A percentile compares a stretch with the other conserved stretches of the same genome.
Evolutionary conservation across 78 protist genomes (phyloP).

Genomic region (Dictyostelium purpureum): DNA sequence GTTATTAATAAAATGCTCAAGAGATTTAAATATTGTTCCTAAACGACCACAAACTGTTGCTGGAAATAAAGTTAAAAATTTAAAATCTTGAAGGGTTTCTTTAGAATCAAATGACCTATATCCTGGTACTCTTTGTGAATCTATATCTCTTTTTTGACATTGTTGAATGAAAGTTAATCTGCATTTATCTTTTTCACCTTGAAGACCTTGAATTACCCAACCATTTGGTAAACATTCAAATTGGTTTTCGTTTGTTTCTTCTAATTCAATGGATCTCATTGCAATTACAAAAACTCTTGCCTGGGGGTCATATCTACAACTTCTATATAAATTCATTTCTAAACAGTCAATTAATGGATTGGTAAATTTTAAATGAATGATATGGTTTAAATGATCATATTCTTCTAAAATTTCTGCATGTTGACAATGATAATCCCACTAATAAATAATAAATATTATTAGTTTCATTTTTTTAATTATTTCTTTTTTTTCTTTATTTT

Average conservation of each 20-base stretch:
- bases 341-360: slow-evolving; percentile 25
- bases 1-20: not conserved
- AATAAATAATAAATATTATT: not conserved
- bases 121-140: slow-evolving; percentile 31
- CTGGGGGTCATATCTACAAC: slow-evolving; percentile 68
- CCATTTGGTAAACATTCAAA: slow-evolving; percentile 70
- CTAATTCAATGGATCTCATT: slow-evolving; percentile 59
- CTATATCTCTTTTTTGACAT: slow-evolving; percentile 54
- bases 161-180: slow-evolving; percentile 60
- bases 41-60: slow-evolving; percentile 45
- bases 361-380: slow-evolving; percentile 21
- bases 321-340: slow-evolving; percentile 56
- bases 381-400: slow-evolving; percentile 74
- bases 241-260: not conserved
- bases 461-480: no score
- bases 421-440: slow-evolving; percentile 56
- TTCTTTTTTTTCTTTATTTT: no score
- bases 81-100: not conserved
- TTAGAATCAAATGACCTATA: not conserved
- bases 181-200: slow-evolving; percentile 37
- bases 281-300: slow-evolving; percentile 42
- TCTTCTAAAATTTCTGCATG: slow-evolving; percentile 24
- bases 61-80: slow-evolving; percentile 51
- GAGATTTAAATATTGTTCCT: slow-evolving; percentile 42
- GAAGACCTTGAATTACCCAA: slow-evolving; percentile 63